Percentiles rank a stretch among this genome's conserved stretches.
Conservation (phyloP, 441 rosid genomes). For the Manihot esculenta region DNA sequence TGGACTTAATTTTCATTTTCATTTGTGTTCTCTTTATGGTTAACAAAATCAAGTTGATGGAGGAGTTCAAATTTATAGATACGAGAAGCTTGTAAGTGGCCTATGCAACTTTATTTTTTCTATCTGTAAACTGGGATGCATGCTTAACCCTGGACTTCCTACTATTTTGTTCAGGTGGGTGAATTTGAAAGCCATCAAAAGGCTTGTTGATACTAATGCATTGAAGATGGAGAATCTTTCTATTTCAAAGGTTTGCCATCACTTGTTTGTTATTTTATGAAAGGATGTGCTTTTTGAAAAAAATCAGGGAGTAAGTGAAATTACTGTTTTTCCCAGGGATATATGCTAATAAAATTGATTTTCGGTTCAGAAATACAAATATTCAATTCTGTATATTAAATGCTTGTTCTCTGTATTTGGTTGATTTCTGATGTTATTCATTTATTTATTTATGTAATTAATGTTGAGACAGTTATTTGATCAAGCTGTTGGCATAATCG, state of each 20-base stretch:
- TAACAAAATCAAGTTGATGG: slow-evolving; percentile 35
- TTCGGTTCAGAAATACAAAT: slow-evolving; percentile 42
- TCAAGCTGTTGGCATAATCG: slow-evolving; percentile 40
- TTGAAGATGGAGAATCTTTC: slow-evolving; percentile 33
- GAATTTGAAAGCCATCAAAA: slow-evolving; percentile 49
- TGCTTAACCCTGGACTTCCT: slow-evolving; percentile 13
- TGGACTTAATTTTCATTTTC: slow-evolving; percentile 11
- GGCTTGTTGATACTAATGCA: slow-evolving; percentile 51
- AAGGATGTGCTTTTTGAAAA: neutral
- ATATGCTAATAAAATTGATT: slow-evolving; percentile 26
- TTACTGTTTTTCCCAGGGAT: slow-evolving; percentile 26
- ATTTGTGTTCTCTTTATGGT: slow-evolving; percentile 24
- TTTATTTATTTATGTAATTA: slow-evolving; percentile 8
- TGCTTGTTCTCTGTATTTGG: neutral
- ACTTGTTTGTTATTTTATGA: slow-evolving; percentile 3
- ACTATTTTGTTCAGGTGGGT: slow-evolving; percentile 49
- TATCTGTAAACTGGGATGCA: neutral
- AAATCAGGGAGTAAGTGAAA: slow-evolving; percentile 3
- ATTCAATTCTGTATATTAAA: slow-evolving; percentile 4
- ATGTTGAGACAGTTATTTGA: slow-evolving; percentile 52
- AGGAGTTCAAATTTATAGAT: slow-evolving; percentile 50
- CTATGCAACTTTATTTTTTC: neutral
- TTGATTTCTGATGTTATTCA: neutral
- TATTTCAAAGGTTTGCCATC: slow-evolving; percentile 31
- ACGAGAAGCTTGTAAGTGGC: slow-evolving; percentile 56